Base-by-base conservation (phyloP, 768 basidiomycete species). In the Rhizopogon roseolus region DNA sequence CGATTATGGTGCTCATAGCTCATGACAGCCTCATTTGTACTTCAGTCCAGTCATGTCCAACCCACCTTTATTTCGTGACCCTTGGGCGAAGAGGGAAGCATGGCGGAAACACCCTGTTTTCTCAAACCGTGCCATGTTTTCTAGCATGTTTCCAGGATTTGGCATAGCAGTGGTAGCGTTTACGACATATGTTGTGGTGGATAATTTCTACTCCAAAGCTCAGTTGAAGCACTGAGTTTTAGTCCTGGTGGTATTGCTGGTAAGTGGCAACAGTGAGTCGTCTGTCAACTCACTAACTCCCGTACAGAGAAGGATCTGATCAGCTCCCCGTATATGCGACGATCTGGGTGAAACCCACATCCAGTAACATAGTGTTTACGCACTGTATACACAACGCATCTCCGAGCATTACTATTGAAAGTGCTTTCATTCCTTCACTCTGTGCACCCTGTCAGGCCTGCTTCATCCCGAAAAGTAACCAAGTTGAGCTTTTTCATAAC, bases 61-160 rank as follows among this genome's bases (percentile, higher is more conserved):
- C 57, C 77, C 75, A 52, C 86, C 85, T n/a, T 74, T 90, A 51
- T 94, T 86, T 65, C 86, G 92, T 70, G 94, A 97, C 68, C 93
- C 93, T 49, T 97, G 94, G 94, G 90, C 91, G 19, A 93, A 89
- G 73, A 76, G 85, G 57, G 93, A 97, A 61, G 90, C 92, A 38
- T 97, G 93, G 93, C 81, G 94, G 63, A 93, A 86, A 68, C 85
- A 83, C 63, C 85, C 89, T n/a, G 82, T 95, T 52, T 97, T 97
- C 76, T 80, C 84, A 56, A 88, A 86, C 60, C 83, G 86, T 40
- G 80, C 81, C 61, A 94, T 94, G 90, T 86, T 98, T 75, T 76
- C 86, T 62, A 93, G 82, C 75, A 68, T 96, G 59, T 94, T 98
- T 71, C 96, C 96, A 34, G 96, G 96, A 38, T 90, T 98, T 64